phyloP scores from a whole-genome alignment of 768 basidiomycete species.

The Kwoniella mangroviensis region DNA sequence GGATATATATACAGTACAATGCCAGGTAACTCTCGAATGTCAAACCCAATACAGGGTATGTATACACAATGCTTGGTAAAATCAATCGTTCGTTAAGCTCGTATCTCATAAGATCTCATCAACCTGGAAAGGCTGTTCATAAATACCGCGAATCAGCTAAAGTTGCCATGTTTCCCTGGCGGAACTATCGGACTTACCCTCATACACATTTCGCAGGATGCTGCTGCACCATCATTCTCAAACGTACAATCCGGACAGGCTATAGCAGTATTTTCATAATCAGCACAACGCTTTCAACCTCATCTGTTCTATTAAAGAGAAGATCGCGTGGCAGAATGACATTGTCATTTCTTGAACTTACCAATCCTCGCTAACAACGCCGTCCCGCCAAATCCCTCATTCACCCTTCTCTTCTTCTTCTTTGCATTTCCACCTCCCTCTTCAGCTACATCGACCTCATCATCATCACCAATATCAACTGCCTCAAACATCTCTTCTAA shows the following conservation, averaged over 20 bases:
- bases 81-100: neutral
- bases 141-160: neutral
- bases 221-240: constrained; percentile 48
- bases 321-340: neutral
- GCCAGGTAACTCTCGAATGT: neutral
- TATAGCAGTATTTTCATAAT: neutral
- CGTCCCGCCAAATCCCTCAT: constrained; percentile 48
- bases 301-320: no score
- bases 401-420: constrained; percentile 23
- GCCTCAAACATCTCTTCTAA: constrained; percentile 32
- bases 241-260: constrained; percentile 19
- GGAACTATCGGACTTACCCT: constrained; percentile 7
- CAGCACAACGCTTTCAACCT: neutral
- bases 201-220: constrained; percentile 42
- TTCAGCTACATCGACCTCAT: constrained; percentile 2
- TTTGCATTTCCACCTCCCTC: constrained; percentile 8
- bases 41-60: neutral
- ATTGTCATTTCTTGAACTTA: neutral
- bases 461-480: constrained; percentile 27
- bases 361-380: constrained; percentile 21
- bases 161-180: no score
- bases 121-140: neutral
- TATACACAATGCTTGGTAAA: constrained; percentile 18
- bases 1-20: neutral
- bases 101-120: neutral